These are phyloP conservation scores for Domatiomyces catenatus DNA, from an alignment of 2,329 filamentous ascomycete genomes.

Conservation along the genomic window DNA sequence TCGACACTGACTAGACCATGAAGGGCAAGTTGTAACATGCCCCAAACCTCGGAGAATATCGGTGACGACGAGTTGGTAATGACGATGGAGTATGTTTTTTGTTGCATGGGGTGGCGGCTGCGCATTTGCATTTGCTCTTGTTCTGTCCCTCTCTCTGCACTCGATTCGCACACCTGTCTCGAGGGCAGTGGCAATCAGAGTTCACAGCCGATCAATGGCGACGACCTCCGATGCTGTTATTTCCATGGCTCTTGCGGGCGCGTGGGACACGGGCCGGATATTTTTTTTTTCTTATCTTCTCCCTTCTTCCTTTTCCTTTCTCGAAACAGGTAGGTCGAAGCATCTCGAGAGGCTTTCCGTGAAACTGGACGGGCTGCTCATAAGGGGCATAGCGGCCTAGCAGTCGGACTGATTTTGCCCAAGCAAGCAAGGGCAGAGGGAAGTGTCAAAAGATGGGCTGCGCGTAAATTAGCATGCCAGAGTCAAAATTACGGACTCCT, in stretches of 20 bases:
- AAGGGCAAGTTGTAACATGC: neutral
- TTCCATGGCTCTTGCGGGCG: neutral
- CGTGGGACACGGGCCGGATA: neutral
- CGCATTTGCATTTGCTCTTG: too few relatives aligned
- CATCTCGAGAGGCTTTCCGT: neutral
- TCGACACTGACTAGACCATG: too few relatives aligned
- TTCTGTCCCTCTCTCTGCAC: neutral
- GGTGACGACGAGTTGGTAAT: too few relatives aligned
- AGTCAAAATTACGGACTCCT: neutral
- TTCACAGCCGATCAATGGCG: neutral
- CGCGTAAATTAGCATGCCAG: neutral
- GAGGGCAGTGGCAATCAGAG: neutral
- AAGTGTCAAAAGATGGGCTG: neutral
- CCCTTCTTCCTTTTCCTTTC: too few relatives aligned
- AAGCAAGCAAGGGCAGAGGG: neutral
- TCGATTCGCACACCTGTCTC: neutral
- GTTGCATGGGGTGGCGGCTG: too few relatives aligned
- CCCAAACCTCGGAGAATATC: neutral
- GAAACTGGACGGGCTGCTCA: neutral
- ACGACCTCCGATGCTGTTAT: neutral
- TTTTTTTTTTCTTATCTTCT: too few relatives aligned
- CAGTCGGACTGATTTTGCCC: neutral
- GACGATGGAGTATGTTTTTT: too few relatives aligned
- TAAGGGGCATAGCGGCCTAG: neutral
- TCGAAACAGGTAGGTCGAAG: neutral